Evolutionary conservation across 2,329 filamentous ascomycete genomes (phyloP).

Genomic region (Phoma sp.): DNA sequence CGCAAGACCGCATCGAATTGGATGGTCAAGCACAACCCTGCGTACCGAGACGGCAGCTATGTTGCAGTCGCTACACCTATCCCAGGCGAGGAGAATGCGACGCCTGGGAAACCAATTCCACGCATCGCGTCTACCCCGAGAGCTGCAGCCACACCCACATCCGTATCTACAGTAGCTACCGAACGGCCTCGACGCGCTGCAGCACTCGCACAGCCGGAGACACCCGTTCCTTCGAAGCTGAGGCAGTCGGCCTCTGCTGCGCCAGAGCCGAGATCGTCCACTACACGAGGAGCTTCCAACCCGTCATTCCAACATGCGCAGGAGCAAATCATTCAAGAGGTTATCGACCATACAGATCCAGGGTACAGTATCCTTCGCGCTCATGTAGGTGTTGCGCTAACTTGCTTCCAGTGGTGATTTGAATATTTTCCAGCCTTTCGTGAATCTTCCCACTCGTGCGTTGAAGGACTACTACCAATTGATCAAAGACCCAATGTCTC

Average conservation of each 20-base stretch:
- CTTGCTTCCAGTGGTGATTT: slow-evolving; percentile 58
- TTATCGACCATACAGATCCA: slow-evolving; percentile 70
- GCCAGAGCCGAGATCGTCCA: slow-evolving; percentile 28
- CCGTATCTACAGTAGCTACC: slow-evolving; percentile 14
- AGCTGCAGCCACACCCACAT: slow-evolving; percentile 32
- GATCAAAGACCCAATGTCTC: slow-evolving; percentile 79
- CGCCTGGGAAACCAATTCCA: slow-evolving; percentile 36
- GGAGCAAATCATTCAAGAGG: slow-evolving; percentile 79
- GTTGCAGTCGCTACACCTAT: slow-evolving; percentile 76
- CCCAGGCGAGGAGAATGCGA: slow-evolving; percentile 59
- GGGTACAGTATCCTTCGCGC: slow-evolving; percentile 26
- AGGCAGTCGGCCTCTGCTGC: slow-evolving; percentile 38
- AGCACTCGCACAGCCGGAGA: slow-evolving; percentile 31
- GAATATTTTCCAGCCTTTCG: slow-evolving; percentile 75
- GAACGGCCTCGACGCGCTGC: slow-evolving; percentile 45
- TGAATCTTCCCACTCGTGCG: slow-evolving; percentile 76
- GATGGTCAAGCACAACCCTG: slow-evolving; percentile 86
- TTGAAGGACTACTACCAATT: slow-evolving; percentile 87
- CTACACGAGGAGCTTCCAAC: slow-evolving; percentile 45
- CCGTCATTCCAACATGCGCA: slow-evolving; percentile 81
- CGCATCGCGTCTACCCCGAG: slow-evolving; percentile 38
- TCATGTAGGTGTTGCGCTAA: slow-evolving; percentile 9
- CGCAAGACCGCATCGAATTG: slow-evolving; percentile 85
- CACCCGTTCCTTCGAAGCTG: slow-evolving; percentile 43
- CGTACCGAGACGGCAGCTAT: slow-evolving; percentile 72